phyloP scores from a whole-genome alignment of 2,329 filamentous ascomycete species.

The Hysterium pulicare region DNA sequence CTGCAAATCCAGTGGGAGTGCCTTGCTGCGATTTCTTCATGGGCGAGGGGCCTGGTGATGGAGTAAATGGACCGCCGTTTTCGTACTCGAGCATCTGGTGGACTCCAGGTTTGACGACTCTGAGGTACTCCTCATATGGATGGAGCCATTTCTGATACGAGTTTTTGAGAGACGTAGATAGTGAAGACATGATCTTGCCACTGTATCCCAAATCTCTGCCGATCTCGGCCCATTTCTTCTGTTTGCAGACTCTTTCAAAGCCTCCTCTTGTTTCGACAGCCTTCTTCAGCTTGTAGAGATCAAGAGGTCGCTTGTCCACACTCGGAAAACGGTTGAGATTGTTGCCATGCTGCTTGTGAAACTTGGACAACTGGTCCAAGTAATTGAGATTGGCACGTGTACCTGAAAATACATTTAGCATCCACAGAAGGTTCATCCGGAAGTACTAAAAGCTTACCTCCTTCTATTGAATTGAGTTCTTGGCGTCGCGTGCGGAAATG shows the following conservation, averaged over 20 bases:
- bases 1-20: constrained; percentile 51
- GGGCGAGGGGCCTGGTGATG: constrained; percentile 71
- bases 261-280: constrained; percentile 92
- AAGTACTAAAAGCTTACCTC: constrained; percentile 63
- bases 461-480: constrained; percentile 96
- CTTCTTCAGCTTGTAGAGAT: constrained; percentile 94
- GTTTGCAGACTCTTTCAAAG: constrained; percentile 94
- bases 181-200: constrained; percentile 98
- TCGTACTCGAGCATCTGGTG: constrained; percentile 92
- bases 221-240: constrained; percentile 99
- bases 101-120: constrained; percentile 88
- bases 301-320: constrained; percentile 94
- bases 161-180: constrained; percentile 97
- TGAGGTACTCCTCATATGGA: constrained; percentile 92
- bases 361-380: constrained; percentile 90
- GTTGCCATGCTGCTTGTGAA: constrained; percentile 93
- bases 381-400: constrained; percentile 95
- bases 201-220: constrained; percentile 95
- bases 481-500: constrained; percentile 96
- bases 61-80: constrained; percentile 85
- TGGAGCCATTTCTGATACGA: constrained; percentile 96
- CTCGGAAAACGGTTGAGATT: constrained; percentile 92
- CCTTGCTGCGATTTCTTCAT: constrained; percentile 55
- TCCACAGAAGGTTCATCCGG: neutral
- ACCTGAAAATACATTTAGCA: constrained; percentile 50